Evolutionary conservation across 345 rosid species (phyloP), one percentile per base, ranked within the genome.

Genomic region (Salix caprea): DNA sequence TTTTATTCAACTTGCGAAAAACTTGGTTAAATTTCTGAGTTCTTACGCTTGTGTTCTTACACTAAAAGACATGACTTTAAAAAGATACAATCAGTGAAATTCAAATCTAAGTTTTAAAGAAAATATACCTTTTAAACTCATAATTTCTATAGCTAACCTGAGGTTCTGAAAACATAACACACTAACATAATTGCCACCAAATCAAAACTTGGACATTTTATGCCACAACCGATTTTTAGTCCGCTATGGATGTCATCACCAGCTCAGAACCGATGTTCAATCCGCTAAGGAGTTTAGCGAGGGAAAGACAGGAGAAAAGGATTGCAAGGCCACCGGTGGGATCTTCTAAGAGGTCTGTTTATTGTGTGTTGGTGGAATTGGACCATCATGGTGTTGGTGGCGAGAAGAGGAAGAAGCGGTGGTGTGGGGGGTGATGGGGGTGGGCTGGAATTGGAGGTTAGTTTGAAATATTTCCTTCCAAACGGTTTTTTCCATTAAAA

Each of bases 251-350:
- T 21, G 44, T 76, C 60, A 12, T 50, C 60, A 26, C 67, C 67
- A 18, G 78, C 30, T 56, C 71, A 67, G 21, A 82, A 44, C 42
- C 85, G 67, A 69, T 82, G 73, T 77, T 52, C 79, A 40, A 9
- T 40, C 44, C 44, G 12, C 44, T 9, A 10, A 96, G 71, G 69
- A 93, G 88, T 32, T 87, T 86, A 5, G 91, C 74, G 77, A 96
- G 90, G 66, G 90, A 89, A 72, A 96, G 97, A 67, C 98, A 91
- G 15, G 99, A 89, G 37, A 97, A 91, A 70, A 94, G 89, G 65
- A 96, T 80, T 1, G 90, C 88, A 7, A 94, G 82, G 36, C 95
- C 97, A 74, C 97, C 95, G 58, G 74, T 82, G 34, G 92, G 80
- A 77, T 90, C 97, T 23, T 89, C 92, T 12, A 94, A 82, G 65